These are phyloP conservation scores for Knoxia roxburghii DNA, from an alignment of 257 asterid species.

Conservation along the genomic window DNA sequence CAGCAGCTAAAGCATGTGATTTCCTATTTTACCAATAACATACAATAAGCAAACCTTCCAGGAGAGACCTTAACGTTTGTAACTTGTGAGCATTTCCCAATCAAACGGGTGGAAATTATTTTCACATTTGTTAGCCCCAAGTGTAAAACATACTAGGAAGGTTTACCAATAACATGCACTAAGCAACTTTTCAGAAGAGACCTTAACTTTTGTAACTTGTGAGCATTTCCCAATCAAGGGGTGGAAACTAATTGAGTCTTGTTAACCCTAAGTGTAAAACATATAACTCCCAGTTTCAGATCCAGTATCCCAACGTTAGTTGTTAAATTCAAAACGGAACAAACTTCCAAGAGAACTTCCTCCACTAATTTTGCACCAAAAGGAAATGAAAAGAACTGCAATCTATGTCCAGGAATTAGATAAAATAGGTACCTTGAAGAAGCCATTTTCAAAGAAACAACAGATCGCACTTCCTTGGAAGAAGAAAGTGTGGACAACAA, in stretches of 20 bases:
- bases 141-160: too few relatives aligned
- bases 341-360: background rate
- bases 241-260: background rate
- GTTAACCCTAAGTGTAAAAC: background rate
- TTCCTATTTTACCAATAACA: background rate
- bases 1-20: background rate
- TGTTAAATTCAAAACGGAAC: background rate
- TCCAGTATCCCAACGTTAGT: background rate
- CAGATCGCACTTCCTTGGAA: conserved; percentile 83
- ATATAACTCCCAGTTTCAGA: background rate
- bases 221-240: background rate
- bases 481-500: conserved; percentile 82
- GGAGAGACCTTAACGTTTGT: conserved; percentile 1
- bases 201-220: background rate
- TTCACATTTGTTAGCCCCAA: too few relatives aligned
- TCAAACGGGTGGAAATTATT: background rate
- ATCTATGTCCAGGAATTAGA: background rate
- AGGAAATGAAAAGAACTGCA: background rate
- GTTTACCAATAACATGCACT: background rate
- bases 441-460: conserved; percentile 61
- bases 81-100: background rate
- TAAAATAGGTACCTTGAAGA: conserved; percentile 55
- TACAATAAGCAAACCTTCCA: background rate
- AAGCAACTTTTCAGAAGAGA: background rate
- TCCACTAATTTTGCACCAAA: background rate